Conservation (phyloP, 176 grass and related monocot genomes). For the Oryza rufipogon region DNA sequence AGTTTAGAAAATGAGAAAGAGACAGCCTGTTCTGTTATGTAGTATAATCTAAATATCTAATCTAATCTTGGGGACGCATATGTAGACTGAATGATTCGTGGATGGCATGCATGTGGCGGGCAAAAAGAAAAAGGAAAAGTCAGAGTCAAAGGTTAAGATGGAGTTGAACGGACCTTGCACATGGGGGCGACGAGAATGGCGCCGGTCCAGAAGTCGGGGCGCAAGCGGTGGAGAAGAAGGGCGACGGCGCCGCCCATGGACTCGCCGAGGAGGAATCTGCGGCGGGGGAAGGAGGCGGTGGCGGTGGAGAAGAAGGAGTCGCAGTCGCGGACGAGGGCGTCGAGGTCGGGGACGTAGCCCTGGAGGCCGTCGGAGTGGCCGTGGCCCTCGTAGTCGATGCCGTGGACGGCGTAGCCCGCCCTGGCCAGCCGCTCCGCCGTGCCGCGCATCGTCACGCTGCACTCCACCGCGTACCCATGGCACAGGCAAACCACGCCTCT, state of each 20-base stretch:
- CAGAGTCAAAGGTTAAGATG: no score
- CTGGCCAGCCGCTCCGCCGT: slow-evolving; percentile 59
- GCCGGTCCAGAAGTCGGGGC: slow-evolving; percentile 60
- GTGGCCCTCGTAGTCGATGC: slow-evolving; percentile 77
- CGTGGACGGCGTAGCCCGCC: slow-evolving; percentile 70
- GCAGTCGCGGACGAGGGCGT: slow-evolving; percentile 54
- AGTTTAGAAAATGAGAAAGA: no score
- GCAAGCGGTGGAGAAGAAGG: slow-evolving; percentile 61
- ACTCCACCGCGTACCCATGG: slow-evolving; percentile 93
- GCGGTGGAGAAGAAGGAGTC: slow-evolving; percentile 49
- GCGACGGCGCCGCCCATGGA: slow-evolving; percentile 89
- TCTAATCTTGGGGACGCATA: no score
- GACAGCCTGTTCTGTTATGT: no score
- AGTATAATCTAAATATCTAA: no score
- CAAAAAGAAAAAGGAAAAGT: no score
- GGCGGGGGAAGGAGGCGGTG: background rate
- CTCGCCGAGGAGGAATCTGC: slow-evolving; percentile 67
- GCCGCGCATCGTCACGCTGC: slow-evolving; percentile 77
- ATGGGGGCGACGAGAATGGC: slow-evolving; percentile 74
- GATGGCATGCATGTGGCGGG: no score
- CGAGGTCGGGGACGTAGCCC: slow-evolving; percentile 63
- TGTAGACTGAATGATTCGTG: no score
- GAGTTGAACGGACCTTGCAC: slow-evolving; percentile 49
- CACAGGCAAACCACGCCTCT: slow-evolving; percentile 79
- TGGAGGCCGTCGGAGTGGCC: slow-evolving; percentile 72